These are phyloP conservation scores for Podochytrium sp. DNA, from an alignment of 192 early-diverging fungal genomes.

Conservation along the genomic window DNA sequence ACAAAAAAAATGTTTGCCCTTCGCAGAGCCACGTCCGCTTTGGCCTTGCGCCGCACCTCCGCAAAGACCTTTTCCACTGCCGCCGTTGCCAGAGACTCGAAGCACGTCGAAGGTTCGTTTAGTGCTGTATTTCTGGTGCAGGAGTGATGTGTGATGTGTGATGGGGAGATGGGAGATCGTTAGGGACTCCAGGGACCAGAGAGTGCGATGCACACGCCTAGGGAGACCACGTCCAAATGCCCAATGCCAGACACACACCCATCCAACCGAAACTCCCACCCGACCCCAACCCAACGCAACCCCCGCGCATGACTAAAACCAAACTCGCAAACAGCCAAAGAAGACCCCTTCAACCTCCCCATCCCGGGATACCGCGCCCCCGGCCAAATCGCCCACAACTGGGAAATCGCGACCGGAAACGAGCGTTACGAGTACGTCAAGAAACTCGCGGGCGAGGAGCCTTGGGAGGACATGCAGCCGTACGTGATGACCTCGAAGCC, in stretches of 20 bases:
- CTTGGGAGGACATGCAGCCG: constrained; percentile 84
- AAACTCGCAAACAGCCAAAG: neutral
- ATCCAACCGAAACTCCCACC: neutral
- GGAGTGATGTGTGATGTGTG: too few species aligned
- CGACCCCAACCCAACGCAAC: neutral
- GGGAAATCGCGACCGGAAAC: constrained; percentile 87
- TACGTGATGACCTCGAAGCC: constrained; percentile 73
- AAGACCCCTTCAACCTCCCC: constrained; percentile 26
- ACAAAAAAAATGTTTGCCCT: constrained; percentile 6
- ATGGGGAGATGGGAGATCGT: too few species aligned
- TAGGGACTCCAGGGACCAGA: too few species aligned
- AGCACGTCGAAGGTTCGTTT: too few species aligned
- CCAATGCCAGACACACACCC: neutral
- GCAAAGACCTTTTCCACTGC: constrained; percentile 11
- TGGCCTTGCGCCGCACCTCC: neutral
- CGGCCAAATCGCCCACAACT: constrained; percentile 69
- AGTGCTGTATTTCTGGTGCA: too few species aligned
- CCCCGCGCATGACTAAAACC: neutral
- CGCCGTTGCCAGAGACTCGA: constrained; percentile 4
- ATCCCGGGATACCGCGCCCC: constrained; percentile 69
- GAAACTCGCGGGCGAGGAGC: constrained; percentile 82
- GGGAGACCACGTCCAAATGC: too few species aligned
- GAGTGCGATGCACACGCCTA: too few species aligned
- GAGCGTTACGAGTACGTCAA: constrained; percentile 90
- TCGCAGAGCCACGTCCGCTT: neutral